These are phyloP conservation scores for Colletotrichum endophyticum DNA, from an alignment of 2,329 filamentous ascomycete species.

Conservation along the genomic window DNA sequence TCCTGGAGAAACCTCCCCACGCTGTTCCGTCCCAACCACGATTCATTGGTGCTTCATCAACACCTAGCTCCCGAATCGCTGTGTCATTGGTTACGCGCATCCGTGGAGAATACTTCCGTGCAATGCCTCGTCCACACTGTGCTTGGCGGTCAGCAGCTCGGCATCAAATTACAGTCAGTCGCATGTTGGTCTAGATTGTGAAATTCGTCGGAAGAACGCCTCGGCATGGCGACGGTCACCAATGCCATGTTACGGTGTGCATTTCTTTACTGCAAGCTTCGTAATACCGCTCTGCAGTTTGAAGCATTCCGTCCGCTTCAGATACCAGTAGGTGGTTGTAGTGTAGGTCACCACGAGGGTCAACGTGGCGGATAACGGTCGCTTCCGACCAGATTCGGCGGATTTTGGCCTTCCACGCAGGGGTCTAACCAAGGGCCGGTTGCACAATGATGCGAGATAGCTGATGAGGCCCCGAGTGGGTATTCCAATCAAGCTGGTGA, in stretches of 20 bases:
- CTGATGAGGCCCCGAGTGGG: background rate
- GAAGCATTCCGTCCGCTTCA: background rate
- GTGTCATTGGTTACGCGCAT: background rate
- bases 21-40: background rate
- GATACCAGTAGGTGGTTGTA: background rate
- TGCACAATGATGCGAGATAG: background rate
- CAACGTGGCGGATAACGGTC: constrained; percentile 1
- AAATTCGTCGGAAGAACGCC: background rate
- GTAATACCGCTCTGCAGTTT: background rate
- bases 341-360: background rate
- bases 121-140: background rate
- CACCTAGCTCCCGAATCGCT: background rate
- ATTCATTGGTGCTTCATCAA: background rate
- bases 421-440: background rate
- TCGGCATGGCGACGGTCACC: background rate
- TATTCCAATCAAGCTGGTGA: background rate
- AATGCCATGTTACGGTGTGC: background rate
- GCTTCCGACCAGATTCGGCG: background rate
- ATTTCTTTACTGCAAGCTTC: background rate
- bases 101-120: background rate
- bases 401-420: background rate
- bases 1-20: background rate
- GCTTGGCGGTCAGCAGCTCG: background rate
- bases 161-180: background rate
- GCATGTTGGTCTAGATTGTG: background rate